Evolutionary conservation across 306 rosid species (phyloP).

Genomic region (Vigna unguiculata): DNA sequence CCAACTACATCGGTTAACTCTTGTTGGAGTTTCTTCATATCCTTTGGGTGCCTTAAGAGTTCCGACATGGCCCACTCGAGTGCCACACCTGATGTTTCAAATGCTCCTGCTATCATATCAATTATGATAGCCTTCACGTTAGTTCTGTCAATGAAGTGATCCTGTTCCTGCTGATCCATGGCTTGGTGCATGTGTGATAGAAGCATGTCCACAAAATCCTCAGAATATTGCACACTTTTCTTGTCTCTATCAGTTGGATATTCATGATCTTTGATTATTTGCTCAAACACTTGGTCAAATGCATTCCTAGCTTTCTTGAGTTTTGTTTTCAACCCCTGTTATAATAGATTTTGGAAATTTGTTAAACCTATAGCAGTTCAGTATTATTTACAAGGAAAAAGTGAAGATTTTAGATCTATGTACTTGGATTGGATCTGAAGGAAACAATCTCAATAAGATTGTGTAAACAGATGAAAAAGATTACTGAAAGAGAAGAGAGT

Average conservation of each 20-base stretch:
- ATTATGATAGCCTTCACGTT: constrained; percentile 46
- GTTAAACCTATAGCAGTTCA: too few species aligned
- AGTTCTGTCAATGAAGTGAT: constrained; percentile 16
- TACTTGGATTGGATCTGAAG: too few species aligned
- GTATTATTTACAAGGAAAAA: too few species aligned
- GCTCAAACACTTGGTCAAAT: constrained; percentile 40
- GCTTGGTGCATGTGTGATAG: background rate
- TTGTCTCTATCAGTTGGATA: background rate
- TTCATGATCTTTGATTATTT: constrained; percentile 40
- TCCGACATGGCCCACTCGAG: constrained; percentile 41
- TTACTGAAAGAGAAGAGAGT: too few species aligned
- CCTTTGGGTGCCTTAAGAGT: constrained; percentile 42
- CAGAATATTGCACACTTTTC: background rate
- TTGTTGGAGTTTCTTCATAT: constrained; percentile 46
- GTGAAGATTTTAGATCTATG: too few species aligned
- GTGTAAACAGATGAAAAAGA: too few species aligned
- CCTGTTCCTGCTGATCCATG: constrained; percentile 22
- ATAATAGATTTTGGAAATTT: background rate
- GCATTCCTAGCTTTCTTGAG: constrained; percentile 25
- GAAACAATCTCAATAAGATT: too few species aligned
- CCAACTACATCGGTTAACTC: constrained; percentile 46
- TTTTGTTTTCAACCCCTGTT: constrained; percentile 1
- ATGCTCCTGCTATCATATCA: constrained; percentile 42
- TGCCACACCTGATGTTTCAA: background rate
- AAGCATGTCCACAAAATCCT: constrained; percentile 40